Percentiles rank a stretch among this genome's conserved stretches.
These are phyloP conservation scores for Epichloe uncinata DNA, from an alignment of 2,329 filamentous ascomycete genomes.

Conservation along the genomic window DNA sequence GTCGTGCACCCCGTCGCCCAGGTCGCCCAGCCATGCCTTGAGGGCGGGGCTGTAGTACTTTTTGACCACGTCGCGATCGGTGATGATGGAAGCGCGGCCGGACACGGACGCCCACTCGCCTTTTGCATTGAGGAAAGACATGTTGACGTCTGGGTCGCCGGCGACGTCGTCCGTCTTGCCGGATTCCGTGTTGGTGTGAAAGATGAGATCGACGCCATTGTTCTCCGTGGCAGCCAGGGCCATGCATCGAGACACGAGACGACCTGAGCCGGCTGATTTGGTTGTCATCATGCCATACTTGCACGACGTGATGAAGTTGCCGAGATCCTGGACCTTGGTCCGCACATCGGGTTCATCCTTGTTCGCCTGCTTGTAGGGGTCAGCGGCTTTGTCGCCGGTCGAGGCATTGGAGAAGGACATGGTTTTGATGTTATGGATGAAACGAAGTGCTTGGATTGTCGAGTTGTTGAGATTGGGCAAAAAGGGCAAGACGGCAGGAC, in stretches of 20 bases:
- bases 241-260: conserved; percentile 75
- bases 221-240: conserved; percentile 69
- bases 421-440: background rate
- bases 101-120: conserved; percentile 82
- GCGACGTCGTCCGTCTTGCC: conserved; percentile 75
- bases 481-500: accelerated
- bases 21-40: conserved; percentile 77
- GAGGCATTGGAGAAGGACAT: conserved; percentile 40
- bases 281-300: conserved; percentile 92
- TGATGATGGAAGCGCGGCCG: conserved; percentile 56
- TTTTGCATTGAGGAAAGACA: conserved; percentile 61
- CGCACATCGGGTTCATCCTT: conserved; percentile 50
- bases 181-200: conserved; percentile 84
- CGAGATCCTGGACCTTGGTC: conserved; percentile 64
- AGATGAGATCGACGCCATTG: conserved; percentile 69
- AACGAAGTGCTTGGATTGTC: no score
- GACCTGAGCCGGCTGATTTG: conserved; percentile 46
- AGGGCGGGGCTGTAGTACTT: conserved; percentile 63
- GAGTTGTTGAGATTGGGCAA: no score
- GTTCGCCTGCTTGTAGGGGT: conserved; percentile 70
- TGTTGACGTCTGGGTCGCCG: conserved; percentile 61
- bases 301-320: conserved; percentile 53
- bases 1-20: conserved; percentile 72
- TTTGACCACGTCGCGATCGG: conserved; percentile 52
- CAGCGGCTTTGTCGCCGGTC: conserved; percentile 49